Evolutionary conservation across 2,329 filamentous ascomycete species (phyloP).

Genomic region (Exophiala alcalophila): DNA sequence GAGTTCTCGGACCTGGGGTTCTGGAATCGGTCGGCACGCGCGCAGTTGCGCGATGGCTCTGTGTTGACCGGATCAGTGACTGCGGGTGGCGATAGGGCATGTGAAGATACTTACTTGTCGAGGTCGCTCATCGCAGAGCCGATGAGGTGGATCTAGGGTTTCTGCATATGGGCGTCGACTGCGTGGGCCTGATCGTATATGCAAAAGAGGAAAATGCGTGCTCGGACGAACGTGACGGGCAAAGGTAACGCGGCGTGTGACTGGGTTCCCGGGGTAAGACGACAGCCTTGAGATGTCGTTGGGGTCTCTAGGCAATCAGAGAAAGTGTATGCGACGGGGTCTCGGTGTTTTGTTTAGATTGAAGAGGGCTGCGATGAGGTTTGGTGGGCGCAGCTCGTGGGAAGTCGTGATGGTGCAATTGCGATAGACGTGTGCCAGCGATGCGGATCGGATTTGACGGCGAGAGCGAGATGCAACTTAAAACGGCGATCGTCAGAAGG

Average conservation of each 20-base stretch:
- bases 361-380: no score
- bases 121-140: slow-evolving; percentile 75
- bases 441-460: no score
- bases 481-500: neutral
- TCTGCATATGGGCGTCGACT: slow-evolving; percentile 14
- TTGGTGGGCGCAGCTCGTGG: no score
- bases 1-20: slow-evolving; percentile 90
- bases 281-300: no score
- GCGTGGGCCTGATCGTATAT: no score
- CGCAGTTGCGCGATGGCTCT: slow-evolving; percentile 95
- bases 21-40: slow-evolving; percentile 92
- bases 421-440: slow-evolving; percentile 8
- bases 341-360: no score
- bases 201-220: no score
- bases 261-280: no score
- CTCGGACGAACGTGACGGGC: no score
- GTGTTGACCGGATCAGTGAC: slow-evolving; percentile 13
- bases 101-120: slow-evolving; percentile 64
- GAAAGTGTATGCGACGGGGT: no score
- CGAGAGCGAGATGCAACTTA: slow-evolving; percentile 12
- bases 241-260: no score
- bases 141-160: slow-evolving; percentile 16
- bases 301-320: no score
- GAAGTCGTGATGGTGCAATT: neutral
- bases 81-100: neutral